A percentile compares a stretch with the other conserved stretches of the same genome.
These are phyloP conservation scores for Fusarium xylarioides DNA, from an alignment of 2,329 filamentous ascomycete genomes.

Conservation along the genomic window DNA sequence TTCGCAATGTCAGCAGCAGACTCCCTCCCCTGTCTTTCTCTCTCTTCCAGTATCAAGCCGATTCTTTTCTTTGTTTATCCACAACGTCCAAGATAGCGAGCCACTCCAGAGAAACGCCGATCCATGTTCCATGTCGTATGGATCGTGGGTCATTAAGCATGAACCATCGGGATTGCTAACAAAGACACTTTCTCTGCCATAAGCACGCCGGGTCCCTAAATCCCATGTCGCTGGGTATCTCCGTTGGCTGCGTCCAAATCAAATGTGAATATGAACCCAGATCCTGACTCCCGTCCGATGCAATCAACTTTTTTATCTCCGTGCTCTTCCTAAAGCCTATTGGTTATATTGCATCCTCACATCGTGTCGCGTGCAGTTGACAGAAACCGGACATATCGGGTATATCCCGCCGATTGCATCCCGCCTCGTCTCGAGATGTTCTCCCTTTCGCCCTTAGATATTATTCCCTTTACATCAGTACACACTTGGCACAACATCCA, in stretches of 20 bases:
- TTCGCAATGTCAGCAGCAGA: slow-evolving; percentile 25
- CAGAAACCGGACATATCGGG: slow-evolving; percentile 17
- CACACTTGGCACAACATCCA: slow-evolving; percentile 87
- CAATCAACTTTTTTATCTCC: slow-evolving; percentile 44
- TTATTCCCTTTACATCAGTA: slow-evolving; percentile 76
- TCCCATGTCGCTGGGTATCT: slow-evolving; percentile 35
- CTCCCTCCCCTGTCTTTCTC: slow-evolving; percentile 35
- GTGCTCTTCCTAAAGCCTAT: slow-evolving; percentile 30
- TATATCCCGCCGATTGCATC: slow-evolving; percentile 17
- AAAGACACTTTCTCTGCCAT: slow-evolving; percentile 29
- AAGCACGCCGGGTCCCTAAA: slow-evolving; percentile 25
- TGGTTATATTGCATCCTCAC: slow-evolving; percentile 33
- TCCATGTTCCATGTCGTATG: slow-evolving; percentile 37
- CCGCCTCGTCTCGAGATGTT: slow-evolving; percentile 14
- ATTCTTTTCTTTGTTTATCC: slow-evolving; percentile 39
- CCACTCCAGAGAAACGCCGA: slow-evolving; percentile 39
- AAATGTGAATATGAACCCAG: slow-evolving; percentile 44
- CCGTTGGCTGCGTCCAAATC: slow-evolving; percentile 36
- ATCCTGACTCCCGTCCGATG: slow-evolving; percentile 53
- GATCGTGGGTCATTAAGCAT: slow-evolving; percentile 40
- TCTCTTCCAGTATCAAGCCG: slow-evolving; percentile 37
- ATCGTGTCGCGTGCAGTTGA: slow-evolving; percentile 20
- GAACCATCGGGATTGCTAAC: slow-evolving; percentile 32
- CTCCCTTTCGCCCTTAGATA: slow-evolving; percentile 22
- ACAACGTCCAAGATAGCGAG: slow-evolving; percentile 39